Percentiles rank a stretch among this genome's conserved stretches.
These are phyloP conservation scores for Mortierella sp. DNA, from an alignment of 371 early-diverging fungal species.

Conservation along the genomic window DNA sequence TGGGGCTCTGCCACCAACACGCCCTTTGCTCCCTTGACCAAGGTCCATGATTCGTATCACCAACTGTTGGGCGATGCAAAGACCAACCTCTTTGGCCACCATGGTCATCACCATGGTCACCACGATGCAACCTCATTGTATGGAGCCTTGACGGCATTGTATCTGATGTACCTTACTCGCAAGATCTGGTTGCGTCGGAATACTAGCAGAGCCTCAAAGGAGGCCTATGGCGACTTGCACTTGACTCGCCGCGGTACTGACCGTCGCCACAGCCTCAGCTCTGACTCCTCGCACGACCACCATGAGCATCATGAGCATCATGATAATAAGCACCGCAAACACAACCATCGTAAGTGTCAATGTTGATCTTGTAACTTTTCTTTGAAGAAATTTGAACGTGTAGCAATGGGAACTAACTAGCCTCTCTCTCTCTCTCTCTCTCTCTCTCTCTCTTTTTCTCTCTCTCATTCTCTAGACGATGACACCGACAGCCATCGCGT, in stretches of 20 bases:
- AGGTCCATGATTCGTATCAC: constrained; percentile 33
- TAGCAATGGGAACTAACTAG: no score
- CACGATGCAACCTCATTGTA: constrained; percentile 27
- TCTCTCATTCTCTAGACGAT: no score
- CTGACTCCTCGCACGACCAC: constrained; percentile 30
- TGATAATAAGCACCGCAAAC: not conserved
- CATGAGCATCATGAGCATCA: constrained; percentile 6
- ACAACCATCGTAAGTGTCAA: not conserved
- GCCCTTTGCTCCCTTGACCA: constrained; percentile 26
- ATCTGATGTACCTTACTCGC: constrained; percentile 33
- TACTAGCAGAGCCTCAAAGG: not conserved
- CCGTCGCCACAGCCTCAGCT: constrained; percentile 20
- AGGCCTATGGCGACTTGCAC: constrained; percentile 13
- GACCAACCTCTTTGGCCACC: constrained; percentile 25
- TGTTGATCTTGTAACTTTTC: no score
- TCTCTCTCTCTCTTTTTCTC: no score
- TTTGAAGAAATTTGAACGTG: no score
- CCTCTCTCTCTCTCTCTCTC: no score
- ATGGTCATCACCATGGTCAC: not conserved
- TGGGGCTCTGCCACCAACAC: constrained; percentile 41
- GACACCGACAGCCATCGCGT: not conserved
- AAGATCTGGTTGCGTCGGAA: constrained; percentile 40
- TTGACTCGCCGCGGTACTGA: constrained; percentile 15
- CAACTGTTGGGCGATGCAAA: constrained; percentile 27
- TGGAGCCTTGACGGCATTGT: constrained; percentile 36